Evolutionary conservation across 495 filamentous ascomycete species (phyloP).

Genomic region (Hypoxylon crocopeplum): DNA sequence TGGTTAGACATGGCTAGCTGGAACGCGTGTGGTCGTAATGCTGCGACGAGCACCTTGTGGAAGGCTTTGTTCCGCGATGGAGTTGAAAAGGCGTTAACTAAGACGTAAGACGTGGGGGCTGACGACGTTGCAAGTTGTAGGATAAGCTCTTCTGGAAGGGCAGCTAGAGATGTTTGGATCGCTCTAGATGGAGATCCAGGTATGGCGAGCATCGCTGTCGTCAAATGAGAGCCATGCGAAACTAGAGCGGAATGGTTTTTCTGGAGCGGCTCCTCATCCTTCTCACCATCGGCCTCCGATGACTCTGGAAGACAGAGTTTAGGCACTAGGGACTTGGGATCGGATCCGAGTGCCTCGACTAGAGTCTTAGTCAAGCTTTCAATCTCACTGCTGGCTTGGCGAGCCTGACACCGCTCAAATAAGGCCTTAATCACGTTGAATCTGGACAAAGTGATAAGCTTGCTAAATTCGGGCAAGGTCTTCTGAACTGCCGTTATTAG

Average conservation of each 20-base stretch:
- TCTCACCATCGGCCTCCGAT: slow-evolving; percentile 44
- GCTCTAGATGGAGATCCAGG: slow-evolving; percentile 48
- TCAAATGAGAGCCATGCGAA: slow-evolving; percentile 54
- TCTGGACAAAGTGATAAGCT: slow-evolving; percentile 73
- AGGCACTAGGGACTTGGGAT: slow-evolving; percentile 60
- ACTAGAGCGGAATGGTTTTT: slow-evolving; percentile 53
- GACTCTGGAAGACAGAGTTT: slow-evolving; percentile 63
- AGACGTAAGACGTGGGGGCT: slow-evolving; percentile 61
- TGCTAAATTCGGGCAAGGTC: slow-evolving; percentile 71
- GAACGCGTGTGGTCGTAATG: slow-evolving; percentile 61
- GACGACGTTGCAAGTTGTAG: slow-evolving; percentile 48
- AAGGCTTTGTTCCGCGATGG: slow-evolving; percentile 61
- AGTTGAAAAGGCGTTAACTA: slow-evolving; percentile 73
- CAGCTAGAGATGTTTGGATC: slow-evolving; percentile 50
- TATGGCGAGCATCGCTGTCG: slow-evolving; percentile 50
- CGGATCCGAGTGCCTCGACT: slow-evolving; percentile 61
- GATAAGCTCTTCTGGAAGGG: slow-evolving; percentile 45
- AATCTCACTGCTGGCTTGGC: slow-evolving; percentile 62
- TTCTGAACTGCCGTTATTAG: slow-evolving; percentile 70
- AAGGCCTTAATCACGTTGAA: slow-evolving; percentile 79
- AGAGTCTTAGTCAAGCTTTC: slow-evolving; percentile 66
- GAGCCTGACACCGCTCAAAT: slow-evolving; percentile 80
- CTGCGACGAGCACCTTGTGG: slow-evolving; percentile 53
- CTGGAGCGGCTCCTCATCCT: slow-evolving; percentile 43
- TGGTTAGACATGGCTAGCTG: slow-evolving; percentile 72